These are phyloP conservation scores for Draba incana DNA, from an alignment of 345 rosid genomes.

Conservation along the genomic window DNA sequence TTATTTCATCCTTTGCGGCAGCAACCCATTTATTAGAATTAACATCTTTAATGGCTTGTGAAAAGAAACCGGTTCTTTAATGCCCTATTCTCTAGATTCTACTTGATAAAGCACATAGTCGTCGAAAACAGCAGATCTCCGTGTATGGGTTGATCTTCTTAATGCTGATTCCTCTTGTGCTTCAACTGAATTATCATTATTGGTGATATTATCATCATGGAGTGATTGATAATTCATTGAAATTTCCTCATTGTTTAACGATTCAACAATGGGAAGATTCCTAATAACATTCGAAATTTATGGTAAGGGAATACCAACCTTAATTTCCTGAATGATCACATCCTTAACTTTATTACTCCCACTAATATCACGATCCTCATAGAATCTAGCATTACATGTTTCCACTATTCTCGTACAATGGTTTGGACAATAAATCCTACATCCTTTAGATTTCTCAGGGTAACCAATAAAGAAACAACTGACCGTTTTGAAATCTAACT, in stretches of 20 bases:
- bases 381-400: not conserved
- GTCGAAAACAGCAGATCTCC: not conserved
- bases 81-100: not conserved
- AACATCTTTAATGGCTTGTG: slow-evolving; percentile 16
- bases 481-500: not conserved
- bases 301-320: not conserved
- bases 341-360: slow-evolving; percentile 17
- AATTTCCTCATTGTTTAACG: not conserved
- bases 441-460: slow-evolving; percentile 8
- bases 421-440: not conserved
- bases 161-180: slow-evolving; percentile 6
- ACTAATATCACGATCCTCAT: not conserved
- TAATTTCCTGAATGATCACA: not conserved
- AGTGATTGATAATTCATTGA: not conserved
- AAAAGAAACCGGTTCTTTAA: slow-evolving; percentile 7
- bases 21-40: slow-evolving; percentile 20
- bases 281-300: not conserved
- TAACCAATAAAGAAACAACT: slow-evolving; percentile 16
- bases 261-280: not conserved
- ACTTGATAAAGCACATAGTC: slow-evolving; percentile 3
- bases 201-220: not conserved
- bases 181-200: not conserved
- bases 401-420: not conserved
- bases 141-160: not conserved
- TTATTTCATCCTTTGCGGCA: not conserved